Percentiles rank a stretch among this genome's conserved stretches.
Conservation (phyloP, 345 rosid genomes). For the Euphorbia peplus region DNA sequence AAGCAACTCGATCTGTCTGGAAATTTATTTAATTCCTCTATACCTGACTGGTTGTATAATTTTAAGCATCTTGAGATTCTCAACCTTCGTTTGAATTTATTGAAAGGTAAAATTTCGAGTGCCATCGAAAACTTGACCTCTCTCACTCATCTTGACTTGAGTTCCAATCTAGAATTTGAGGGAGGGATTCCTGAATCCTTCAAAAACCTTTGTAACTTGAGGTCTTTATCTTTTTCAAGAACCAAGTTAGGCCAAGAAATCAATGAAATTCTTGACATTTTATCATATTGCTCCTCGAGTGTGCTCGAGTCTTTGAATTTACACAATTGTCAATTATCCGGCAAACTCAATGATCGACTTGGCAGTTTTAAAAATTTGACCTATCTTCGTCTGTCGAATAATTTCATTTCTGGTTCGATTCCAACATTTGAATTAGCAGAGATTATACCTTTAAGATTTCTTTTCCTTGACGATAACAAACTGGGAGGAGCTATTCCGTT, state of each 20-base stretch:
- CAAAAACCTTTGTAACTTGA: neutral
- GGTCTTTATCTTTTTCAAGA: neutral
- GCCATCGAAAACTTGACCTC: slow-evolving; percentile 21
- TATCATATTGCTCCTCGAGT: neutral
- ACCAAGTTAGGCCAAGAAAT: neutral
- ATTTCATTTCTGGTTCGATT: slow-evolving; percentile 26
- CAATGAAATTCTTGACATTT: neutral
- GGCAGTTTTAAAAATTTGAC: slow-evolving; percentile 8
- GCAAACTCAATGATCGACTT: slow-evolving; percentile 17
- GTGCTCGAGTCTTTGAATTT: slow-evolving; percentile 3
- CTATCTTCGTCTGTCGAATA: neutral
- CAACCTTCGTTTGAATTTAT: neutral
- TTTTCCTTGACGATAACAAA: neutral
- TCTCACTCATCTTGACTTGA: slow-evolving; percentile 13
- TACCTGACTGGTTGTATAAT: slow-evolving; percentile 19
- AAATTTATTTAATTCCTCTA: neutral
- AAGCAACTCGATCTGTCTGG: neutral
- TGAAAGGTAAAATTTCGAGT: slow-evolving; percentile 23
- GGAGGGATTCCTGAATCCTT: neutral
- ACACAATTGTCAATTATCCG: neutral
- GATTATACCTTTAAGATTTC: neutral
- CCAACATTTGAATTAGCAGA: slow-evolving; percentile 2
- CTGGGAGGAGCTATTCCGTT: neutral
- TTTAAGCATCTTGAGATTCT: slow-evolving; percentile 5
- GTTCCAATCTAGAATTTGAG: neutral